Base-by-base conservation (phyloP, 495 filamentous ascomycete species). In the Clohesyomyces aquaticus region DNA sequence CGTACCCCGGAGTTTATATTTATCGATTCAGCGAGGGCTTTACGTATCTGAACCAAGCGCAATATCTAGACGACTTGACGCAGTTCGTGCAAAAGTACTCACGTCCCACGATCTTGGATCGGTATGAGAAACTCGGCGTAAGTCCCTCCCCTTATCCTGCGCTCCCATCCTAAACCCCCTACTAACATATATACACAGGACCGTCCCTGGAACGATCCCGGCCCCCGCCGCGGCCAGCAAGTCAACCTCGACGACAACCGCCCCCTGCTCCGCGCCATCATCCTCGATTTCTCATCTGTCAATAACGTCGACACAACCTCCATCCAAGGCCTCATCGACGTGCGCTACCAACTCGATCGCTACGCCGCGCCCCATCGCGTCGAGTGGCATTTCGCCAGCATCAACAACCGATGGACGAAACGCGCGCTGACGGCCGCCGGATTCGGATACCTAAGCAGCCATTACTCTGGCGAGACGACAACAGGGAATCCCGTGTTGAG, bases 361-460 rank as follows among this genome's bases (percentile, higher is more conserved):
- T 96, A 96, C 74, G 83, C 91, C 14, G 75, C 87, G 0, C 94
- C 94, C 0, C 87, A 91, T 4, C 78, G 82, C 8, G 92, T 98
- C 3, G 91, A 98, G 70, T 97, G 94, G 92, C 94, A 98, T 75
- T 88, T 98, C 64, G 91, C 93, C 6, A 88, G 88, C 75, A 90
- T 98, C 80, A 92, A 85, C 79, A 97, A 96, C 80, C 86, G 93
- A 59, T 98, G 94, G 94, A 93, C 95, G 27, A 98, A 97, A 77
- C 89, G 94, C 12, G 94, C 90, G n/a, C 87, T 98, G 18, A 87
- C 87, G 14, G 83, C 88, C 18, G 94, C 91, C 11, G 94, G 95
- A 42, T 98, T 98, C 76, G 94, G 94, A 0, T 96, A 87, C 75
- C 90, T 93, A 1, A n/a, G n/a, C n/a, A n/a, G n/a, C n/a, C n/a